Base-by-base conservation (phyloP, 805 yeast genomes). In the Nakazawaea sp. region DNA sequence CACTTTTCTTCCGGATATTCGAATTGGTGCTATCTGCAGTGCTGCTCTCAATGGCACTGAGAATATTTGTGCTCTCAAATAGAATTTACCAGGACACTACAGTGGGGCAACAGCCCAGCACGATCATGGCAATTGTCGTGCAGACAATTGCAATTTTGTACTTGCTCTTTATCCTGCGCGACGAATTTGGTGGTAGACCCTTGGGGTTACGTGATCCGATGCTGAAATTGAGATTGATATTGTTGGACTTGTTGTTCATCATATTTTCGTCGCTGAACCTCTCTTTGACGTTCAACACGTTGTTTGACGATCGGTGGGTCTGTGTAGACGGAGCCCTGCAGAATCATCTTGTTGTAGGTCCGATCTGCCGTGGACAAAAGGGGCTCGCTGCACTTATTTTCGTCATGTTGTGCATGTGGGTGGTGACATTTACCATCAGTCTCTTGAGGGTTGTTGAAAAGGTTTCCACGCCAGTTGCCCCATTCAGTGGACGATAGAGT, bases 121-220 rank as follows among this genome's bases (percentile, higher is more conserved):
- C 97, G 0, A 78, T 89, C 31, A 87, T 92, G 95, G 92, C 97
- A 3, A 72, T 92, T 2, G 78, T 78, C 36, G 95, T 90, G 4
- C 90, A 88, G 51, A 64, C 86, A 20, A 66, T 78, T 43, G 95
- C 96, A 3, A 59, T 86, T 18, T 70, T 76, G 0, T 92, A 92
- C 53, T 69, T 88, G 39, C 59, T 79, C 3, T 88, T 85, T 57
- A 85, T 90, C 55, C 78, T 95, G 2, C 78, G 77, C 50, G 97
- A 92, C 57, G 98, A 92, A 58, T 90, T 86, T 58, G 72, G 80
- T 18, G 94, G 96, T 11, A 82, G 86, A 53, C 98, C 97, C 0
- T 57, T 92, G 33, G 98, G 98, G 0, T 66, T 92, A 31, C 71
- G 98, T 47, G 75, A 86, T 43, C 94, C 97, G 0, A 64, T 75